Conservation (phyloP, 1,139 yeast genomes). For the Yamadazyma aaseri region DNA sequence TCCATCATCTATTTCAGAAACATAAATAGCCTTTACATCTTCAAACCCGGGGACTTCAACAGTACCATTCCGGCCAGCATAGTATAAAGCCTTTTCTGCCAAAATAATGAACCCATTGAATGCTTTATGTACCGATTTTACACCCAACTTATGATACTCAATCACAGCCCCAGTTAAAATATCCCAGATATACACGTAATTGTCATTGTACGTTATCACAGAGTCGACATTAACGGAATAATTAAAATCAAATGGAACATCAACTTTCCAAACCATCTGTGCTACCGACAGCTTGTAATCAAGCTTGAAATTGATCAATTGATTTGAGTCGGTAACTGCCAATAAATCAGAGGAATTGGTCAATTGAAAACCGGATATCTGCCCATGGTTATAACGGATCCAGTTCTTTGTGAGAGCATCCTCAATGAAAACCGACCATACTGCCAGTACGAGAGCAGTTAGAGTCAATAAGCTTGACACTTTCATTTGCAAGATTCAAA, state of each 20-base stretch:
- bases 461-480: no score
- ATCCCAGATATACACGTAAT: constrained; percentile 9
- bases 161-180: constrained; percentile 7
- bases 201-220: background rate
- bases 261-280: constrained; percentile 16
- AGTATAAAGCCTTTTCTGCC: constrained; percentile 2
- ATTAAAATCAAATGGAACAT: constrained; percentile 6
- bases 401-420: constrained; percentile 39
- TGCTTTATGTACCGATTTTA: constrained; percentile 6
- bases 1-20: constrained; percentile 10
- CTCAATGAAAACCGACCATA: constrained; percentile 25
- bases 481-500: no score
- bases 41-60: constrained; percentile 1
- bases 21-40: constrained; percentile 7
- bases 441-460: no score
- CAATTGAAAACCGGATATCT: constrained; percentile 7
- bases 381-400: constrained; percentile 15
- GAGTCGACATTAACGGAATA: constrained; percentile 4
- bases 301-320: constrained; percentile 19
- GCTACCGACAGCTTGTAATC: background rate
- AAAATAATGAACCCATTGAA: constrained; percentile 9
- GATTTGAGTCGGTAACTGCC: constrained; percentile 22
- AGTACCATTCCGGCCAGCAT: constrained; percentile 1
- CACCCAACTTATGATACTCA: constrained; percentile 2
- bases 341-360: constrained; percentile 20